Percentiles rank a stretch among this genome's conserved stretches.
phyloP scores from a whole-genome alignment of 257 asterid genomes.

The Solanum etuberosum region DNA sequence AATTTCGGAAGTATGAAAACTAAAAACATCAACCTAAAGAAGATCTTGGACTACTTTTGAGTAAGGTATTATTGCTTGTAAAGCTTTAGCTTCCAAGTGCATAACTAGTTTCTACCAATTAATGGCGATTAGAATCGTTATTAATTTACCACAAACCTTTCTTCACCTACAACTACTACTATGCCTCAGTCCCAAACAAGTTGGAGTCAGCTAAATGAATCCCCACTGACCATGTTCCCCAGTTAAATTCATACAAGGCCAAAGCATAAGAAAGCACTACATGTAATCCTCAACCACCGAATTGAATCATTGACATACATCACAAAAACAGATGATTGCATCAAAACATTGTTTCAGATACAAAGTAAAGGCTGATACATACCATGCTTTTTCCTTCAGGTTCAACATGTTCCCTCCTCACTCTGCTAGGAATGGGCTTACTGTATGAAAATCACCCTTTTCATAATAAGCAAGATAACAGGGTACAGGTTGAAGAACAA shows the following conservation, averaged over 20 bases:
- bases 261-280: background rate
- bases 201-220: background rate
- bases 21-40: background rate
- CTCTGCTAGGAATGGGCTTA: slow-evolving; percentile 16
- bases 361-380: slow-evolving; percentile 5
- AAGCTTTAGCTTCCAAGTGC: background rate
- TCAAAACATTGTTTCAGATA: background rate
- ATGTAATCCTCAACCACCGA: background rate
- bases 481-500: background rate
- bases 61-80: background rate
- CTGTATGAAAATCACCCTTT: background rate
- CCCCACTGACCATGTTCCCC: background rate
- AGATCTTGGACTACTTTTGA: background rate
- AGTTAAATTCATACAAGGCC: background rate
- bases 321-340: background rate
- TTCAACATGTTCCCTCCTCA: slow-evolving; percentile 54
- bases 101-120: background rate
- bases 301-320: background rate
- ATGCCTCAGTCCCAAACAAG: background rate
- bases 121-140: background rate
- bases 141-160: background rate
- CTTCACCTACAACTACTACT: background rate
- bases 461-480: background rate
- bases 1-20: background rate
- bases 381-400: slow-evolving; percentile 64